A percentile compares a stretch with the other conserved stretches of the same genome.
Conservation (phyloP, 116 monocot genomes). For the Thalassia testudinum region DNA sequence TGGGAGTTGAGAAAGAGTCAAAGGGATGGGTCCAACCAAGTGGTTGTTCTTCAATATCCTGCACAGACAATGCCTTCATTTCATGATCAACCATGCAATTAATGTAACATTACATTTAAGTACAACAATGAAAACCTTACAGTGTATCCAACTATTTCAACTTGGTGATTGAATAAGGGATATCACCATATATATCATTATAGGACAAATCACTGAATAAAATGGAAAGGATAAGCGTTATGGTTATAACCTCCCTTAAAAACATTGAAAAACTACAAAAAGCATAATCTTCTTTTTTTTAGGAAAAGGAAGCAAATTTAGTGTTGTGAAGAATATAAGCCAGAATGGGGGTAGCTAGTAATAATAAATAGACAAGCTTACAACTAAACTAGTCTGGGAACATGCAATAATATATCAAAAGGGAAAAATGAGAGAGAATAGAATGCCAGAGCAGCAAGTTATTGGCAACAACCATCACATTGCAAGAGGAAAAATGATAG, state of each 20-base stretch:
- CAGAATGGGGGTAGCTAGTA: no score
- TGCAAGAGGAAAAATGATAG: background rate
- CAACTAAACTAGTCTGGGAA: background rate
- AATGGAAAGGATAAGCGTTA: no score
- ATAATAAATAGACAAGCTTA: no score
- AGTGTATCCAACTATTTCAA: conserved; percentile 69
- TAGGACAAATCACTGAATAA: conserved; percentile 74
- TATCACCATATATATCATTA: conserved; percentile 79
- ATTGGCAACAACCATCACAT: background rate
- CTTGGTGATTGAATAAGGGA: conserved; percentile 90
- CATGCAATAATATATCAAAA: background rate
- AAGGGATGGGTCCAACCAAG: conserved; percentile 77
- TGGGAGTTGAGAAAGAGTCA: conserved; percentile 89
- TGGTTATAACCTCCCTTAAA: no score
- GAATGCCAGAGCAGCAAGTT: background rate
- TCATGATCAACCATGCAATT: background rate
- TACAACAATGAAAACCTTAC: conserved; percentile 21
- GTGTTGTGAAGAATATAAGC: no score
- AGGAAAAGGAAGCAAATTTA: no score
- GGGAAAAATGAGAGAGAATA: background rate
- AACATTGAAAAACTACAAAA: no score
- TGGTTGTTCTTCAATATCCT: conserved; percentile 88
- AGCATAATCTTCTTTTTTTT: no score
- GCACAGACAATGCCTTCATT: background rate
- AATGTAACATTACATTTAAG: no score